phyloP scores from a whole-genome alignment of 129 eudicot species.

The Escallonia herrerae region DNA sequence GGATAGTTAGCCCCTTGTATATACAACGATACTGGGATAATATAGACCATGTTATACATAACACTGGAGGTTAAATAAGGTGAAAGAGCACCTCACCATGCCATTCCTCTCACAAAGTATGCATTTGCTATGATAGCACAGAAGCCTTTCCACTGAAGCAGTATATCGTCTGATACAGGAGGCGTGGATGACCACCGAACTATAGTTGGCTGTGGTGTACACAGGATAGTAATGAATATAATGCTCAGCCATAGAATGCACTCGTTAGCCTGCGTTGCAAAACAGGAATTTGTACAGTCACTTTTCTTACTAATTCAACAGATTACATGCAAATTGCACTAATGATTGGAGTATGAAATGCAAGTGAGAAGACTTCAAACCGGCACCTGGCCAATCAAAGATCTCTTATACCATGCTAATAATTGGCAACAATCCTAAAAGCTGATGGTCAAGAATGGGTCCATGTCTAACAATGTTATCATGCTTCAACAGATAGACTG shows the following conservation, averaged over 20 bases:
- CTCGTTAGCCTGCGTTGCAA: constrained; percentile 66
- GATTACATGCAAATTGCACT: no score
- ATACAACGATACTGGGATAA: no score
- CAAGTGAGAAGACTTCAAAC: no score
- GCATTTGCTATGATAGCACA: constrained; percentile 96
- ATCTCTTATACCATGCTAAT: no score
- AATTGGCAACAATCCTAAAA: no score
- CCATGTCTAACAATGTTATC: no score
- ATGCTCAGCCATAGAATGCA: constrained; percentile 96
- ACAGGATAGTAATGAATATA: constrained; percentile 83
- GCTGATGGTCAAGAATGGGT: no score
- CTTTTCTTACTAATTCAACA: background rate
- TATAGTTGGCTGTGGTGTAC: constrained; percentile 94
- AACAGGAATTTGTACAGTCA: background rate
- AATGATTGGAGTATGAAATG: no score
- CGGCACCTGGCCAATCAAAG: no score
- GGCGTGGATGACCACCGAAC: constrained; percentile 90
- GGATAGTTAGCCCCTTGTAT: no score
- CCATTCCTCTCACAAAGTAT: constrained; percentile 90
- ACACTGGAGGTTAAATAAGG: background rate
- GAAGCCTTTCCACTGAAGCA: constrained; percentile 90
- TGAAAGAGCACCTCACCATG: constrained; percentile 52
- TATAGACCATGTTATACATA: no score
- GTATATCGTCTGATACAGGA: constrained; percentile 74
- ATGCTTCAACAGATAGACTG: no score